Evolutionary conservation across 2,329 filamentous ascomycete genomes (phyloP).

Genomic region (Scytalidium lignicola): DNA sequence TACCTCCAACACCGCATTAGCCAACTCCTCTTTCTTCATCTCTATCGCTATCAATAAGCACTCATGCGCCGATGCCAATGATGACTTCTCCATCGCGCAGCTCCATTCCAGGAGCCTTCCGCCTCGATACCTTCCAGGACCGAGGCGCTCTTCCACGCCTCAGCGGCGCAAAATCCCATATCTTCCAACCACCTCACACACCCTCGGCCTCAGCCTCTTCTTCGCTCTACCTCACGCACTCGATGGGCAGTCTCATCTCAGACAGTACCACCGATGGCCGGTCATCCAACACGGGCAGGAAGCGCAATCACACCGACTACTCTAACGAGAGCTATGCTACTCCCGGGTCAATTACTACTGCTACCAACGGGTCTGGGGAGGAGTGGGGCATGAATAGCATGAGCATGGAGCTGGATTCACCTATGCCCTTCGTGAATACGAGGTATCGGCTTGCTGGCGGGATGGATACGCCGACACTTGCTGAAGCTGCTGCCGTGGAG

Average conservation of each 20-base stretch:
- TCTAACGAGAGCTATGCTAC: conserved; percentile 7
- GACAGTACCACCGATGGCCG: background rate
- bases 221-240: conserved; percentile 24
- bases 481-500: conserved; percentile 24
- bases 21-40: too few species aligned
- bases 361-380: background rate
- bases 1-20: too few species aligned
- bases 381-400: background rate
- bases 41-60: background rate
- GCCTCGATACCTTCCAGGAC: conserved; percentile 13
- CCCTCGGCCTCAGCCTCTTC: conserved; percentile 31
- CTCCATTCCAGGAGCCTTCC: conserved; percentile 18
- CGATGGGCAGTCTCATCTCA: conserved; percentile 2
- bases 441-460: conserved; percentile 45
- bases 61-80: background rate
- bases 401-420: conserved; percentile 20
- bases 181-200: conserved; percentile 38
- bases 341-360: background rate
- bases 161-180: conserved; percentile 28
- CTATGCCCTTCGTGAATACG: conserved; percentile 43
- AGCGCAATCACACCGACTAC: conserved; percentile 5
- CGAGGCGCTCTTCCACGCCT: conserved; percentile 16
- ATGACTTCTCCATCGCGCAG: conserved; percentile 8
- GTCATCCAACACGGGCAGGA: background rate
- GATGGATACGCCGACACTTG: conserved; percentile 38